Base-by-base conservation (phyloP, 2,329 filamentous ascomycete genomes). In the Trichoderma brevicompactum region DNA sequence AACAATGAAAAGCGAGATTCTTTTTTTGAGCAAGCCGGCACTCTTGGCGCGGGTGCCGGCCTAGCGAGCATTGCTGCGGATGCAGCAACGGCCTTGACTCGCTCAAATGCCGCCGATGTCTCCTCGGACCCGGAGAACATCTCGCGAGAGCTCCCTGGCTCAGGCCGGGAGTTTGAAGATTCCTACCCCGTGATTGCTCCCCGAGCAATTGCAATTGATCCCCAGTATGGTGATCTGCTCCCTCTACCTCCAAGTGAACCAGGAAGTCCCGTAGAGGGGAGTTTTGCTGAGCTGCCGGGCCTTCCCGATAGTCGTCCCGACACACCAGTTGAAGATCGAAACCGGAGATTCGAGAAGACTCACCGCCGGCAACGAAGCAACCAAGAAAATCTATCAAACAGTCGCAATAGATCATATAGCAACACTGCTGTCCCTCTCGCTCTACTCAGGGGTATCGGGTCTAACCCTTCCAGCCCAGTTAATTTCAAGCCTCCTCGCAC, bases 1-100 rank as follows among this genome's bases (percentile, higher is more conserved):
- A 78, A 77, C 56, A 56, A 56, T 50, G 77, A 79, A 65, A 79
- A 80, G 54, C 78, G 79, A 76, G 77, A 83, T 79, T 86, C 86
- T 89, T 89, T 89, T 88, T 88, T 89, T 89, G 87, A 78, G 89
- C 86, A 85, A 82, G 85, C 87, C 86, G 86, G 80, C 83, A 89
- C 83, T 83, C 81, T 84, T 86, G 86, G 86, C 86, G 85, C 83
- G 82, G 86, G 86, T 89, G 87, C 80, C 86, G 87, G 87, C 84
- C 75, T 84, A 77, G 82, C 80, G 79, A 81, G 82, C 77, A 81
- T 79, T 74, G 81, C 77, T 69, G 77, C 77, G 72, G 78, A 76
- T 66, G 69, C 78, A 69, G 74, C 76, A 72, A 75, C 77, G 72
- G 73, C 77, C 72, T 73, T 74, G 70, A 73, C 76, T 75, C 78